phyloP scores from a whole-genome alignment of 805 yeast genomes.

The Yarrowia osloensis region DNA sequence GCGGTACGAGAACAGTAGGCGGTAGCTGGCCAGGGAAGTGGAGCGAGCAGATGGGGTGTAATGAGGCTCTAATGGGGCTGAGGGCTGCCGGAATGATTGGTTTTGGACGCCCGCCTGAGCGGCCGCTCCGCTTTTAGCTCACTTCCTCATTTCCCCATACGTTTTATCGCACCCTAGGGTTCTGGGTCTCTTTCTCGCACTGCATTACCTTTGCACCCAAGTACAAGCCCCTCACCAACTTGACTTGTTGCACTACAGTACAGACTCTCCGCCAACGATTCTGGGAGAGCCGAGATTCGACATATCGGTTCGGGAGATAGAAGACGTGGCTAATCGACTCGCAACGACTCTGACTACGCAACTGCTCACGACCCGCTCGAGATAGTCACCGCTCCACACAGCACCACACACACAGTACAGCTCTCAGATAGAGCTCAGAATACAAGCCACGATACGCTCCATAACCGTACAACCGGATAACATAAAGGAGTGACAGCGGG shows the following conservation, averaged over 20 bases:
- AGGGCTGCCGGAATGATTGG: not conserved
- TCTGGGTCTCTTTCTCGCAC: conserved; percentile 2
- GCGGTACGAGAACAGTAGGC: conserved; percentile 13
- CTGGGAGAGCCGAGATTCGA: conserved; percentile 1
- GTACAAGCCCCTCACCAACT: conserved; percentile 28
- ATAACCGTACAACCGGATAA: not conserved
- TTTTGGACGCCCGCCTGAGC: not conserved
- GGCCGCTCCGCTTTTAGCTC: not conserved
- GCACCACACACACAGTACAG: not conserved
- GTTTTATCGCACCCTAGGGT: not conserved
- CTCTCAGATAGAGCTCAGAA: not conserved
- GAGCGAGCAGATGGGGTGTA: not conserved
- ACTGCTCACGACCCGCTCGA: no score
- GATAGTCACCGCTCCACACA: not conserved
- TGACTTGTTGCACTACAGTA: conserved; percentile 22
- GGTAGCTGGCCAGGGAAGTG: not conserved
- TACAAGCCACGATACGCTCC: not conserved
- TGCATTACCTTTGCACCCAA: conserved; percentile 25
- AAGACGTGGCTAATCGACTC: no score
- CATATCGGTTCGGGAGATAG: not conserved
- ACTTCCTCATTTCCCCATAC: not conserved
- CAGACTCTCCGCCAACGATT: not conserved
- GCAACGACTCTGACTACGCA: no score
- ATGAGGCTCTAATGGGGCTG: not conserved
- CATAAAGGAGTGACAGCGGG: not conserved